A percentile compares a stretch with the other conserved stretches of the same genome.
Evolutionary conservation across 768 basidiomycete genomes (phyloP).

Genomic region (Boletus bicolor): DNA sequence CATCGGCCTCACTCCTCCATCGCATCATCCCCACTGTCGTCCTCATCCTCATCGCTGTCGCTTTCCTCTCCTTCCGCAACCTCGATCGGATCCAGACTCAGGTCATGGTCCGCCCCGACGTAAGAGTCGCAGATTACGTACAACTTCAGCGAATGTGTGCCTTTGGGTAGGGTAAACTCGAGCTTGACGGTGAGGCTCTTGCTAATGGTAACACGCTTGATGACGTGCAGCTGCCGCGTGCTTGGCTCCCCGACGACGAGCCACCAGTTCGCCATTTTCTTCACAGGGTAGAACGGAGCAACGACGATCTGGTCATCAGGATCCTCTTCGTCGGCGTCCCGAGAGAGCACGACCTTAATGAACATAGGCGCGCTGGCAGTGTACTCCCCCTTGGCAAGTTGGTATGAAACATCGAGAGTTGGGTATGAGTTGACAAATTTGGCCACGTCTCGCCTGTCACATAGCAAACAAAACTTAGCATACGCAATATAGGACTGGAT

Average conservation of each 20-base stretch:
- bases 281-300: slow-evolving; percentile 89
- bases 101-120: slow-evolving; percentile 88
- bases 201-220: slow-evolving; percentile 82
- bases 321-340: slow-evolving; percentile 78
- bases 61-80: slow-evolving; percentile 91
- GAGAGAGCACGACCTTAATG: slow-evolving; percentile 73
- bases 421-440: slow-evolving; percentile 96
- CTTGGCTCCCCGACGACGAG: slow-evolving; percentile 85
- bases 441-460: slow-evolving; percentile 83
- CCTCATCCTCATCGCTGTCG: slow-evolving; percentile 68
- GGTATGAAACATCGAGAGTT: slow-evolving; percentile 86
- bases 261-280: slow-evolving; percentile 98
- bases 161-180: slow-evolving; percentile 85
- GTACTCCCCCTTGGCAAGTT: slow-evolving; percentile 84
- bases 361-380: slow-evolving; percentile 82
- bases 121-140: slow-evolving; percentile 94
- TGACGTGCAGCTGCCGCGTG: slow-evolving; percentile 75
- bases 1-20: slow-evolving; percentile 45
- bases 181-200: slow-evolving; percentile 77
- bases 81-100: slow-evolving; percentile 75
- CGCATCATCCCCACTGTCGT: slow-evolving; percentile 59
- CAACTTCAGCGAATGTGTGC: slow-evolving; percentile 75
- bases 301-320: slow-evolving; percentile 77
- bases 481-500: neutral
- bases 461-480: neutral